These are phyloP conservation scores for Pythium rishiriense DNA, from an alignment of 352 stramenopile species.

Conservation along the genomic window DNA sequence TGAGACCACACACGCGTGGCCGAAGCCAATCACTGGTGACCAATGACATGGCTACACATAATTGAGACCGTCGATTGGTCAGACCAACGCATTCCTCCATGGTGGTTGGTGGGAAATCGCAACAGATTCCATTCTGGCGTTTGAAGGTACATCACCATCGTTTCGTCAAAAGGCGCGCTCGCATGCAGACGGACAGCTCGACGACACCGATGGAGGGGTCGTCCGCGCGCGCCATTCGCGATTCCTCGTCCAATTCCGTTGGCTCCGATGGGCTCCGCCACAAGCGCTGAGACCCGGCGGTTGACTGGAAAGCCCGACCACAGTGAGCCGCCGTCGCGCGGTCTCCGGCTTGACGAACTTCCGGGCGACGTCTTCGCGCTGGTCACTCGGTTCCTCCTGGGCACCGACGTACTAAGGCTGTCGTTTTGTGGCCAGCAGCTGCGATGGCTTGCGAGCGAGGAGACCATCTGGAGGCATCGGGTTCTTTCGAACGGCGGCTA, in stretches of 20 bases:
- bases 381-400: conserved; percentile 18
- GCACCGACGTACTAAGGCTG: conserved; percentile 29
- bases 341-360: not conserved
- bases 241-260: too few species aligned
- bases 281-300: too few species aligned
- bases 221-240: too few species aligned
- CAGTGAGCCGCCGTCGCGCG: not conserved
- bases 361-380: conserved; percentile 19
- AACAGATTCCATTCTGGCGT: not conserved
- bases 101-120: not conserved
- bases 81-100: not conserved
- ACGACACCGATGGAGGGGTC: not conserved
- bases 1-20: not conserved
- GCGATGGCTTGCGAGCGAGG: not conserved
- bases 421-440: conserved; percentile 14
- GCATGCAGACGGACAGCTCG: not conserved
- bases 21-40: not conserved
- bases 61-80: not conserved
- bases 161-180: not conserved
- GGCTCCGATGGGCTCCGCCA: not conserved
- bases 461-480: conserved; percentile 6
- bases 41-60: not conserved
- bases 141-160: not conserved
- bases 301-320: not conserved
- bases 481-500: not conserved